A percentile compares a stretch with the other conserved stretches of the same genome.
These are phyloP conservation scores for Rehmannia glutinosa DNA, from an alignment of 257 asterid genomes.

Conservation along the genomic window DNA sequence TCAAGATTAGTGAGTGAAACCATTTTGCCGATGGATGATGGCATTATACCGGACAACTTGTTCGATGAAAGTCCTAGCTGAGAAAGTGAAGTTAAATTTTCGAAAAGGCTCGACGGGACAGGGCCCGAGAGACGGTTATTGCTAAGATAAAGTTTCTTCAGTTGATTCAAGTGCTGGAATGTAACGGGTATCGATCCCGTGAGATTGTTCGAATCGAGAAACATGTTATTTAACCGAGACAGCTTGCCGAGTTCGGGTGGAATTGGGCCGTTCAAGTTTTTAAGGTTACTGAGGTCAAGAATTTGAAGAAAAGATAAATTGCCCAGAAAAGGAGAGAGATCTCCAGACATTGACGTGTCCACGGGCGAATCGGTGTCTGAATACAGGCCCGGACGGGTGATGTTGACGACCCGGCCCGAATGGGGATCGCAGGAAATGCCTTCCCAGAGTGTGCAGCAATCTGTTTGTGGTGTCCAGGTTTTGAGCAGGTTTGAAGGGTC, in stretches of 20 bases:
- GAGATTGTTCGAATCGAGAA: slow-evolving; percentile 41
- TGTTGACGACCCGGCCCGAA: slow-evolving; percentile 41
- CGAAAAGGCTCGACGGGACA: slow-evolving; percentile 35
- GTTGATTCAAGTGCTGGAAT: slow-evolving; percentile 14
- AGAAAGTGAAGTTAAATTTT: slow-evolving; percentile 26
- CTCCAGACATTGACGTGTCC: slow-evolving; percentile 46
- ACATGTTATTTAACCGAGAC: slow-evolving; percentile 21
- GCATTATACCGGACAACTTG: slow-evolving; percentile 41
- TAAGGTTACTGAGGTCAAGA: too few species aligned
- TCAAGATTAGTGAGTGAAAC: slow-evolving; percentile 34
- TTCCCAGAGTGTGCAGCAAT: slow-evolving; percentile 62
- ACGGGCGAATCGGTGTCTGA: slow-evolving; percentile 25
- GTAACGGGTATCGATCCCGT: slow-evolving; percentile 42
- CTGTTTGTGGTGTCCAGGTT: slow-evolving; percentile 54
- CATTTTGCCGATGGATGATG: slow-evolving; percentile 39
- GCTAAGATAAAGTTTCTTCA: slow-evolving; percentile 32
- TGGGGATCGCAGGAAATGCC: slow-evolving; percentile 43
- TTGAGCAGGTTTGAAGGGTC: slow-evolving; percentile 46
- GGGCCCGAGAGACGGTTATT: slow-evolving; percentile 43
- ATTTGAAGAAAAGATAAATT: too few species aligned
- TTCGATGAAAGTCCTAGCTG: too few species aligned
- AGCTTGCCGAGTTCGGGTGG: slow-evolving; percentile 60
- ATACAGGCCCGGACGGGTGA: slow-evolving; percentile 49
- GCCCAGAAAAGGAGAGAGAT: too few species aligned
- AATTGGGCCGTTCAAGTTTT: too few species aligned